Conservation (phyloP, 345 rosid genomes). For the Hibiscus syriacus region DNA sequence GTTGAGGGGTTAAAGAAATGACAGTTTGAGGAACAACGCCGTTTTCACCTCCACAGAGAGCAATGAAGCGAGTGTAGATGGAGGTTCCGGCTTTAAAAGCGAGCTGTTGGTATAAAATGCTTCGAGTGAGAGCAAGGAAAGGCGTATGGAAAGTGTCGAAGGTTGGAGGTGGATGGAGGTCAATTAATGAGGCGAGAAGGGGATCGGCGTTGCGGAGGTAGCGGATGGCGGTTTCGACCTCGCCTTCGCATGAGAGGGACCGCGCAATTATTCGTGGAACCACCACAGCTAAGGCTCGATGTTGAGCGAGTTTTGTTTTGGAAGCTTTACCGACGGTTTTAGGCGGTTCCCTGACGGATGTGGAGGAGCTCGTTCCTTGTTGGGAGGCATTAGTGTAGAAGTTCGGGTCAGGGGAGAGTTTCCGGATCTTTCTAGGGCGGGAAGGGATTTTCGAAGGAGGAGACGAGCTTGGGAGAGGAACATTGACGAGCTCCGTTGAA, state of each 20-base stretch:
- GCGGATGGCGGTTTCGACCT: conserved; percentile 65
- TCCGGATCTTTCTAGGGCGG: conserved; percentile 84
- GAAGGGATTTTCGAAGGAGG: conserved; percentile 83
- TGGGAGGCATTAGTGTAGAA: conserved; percentile 19
- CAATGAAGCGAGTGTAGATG: conserved; percentile 78
- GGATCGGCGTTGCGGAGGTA: conserved; percentile 81
- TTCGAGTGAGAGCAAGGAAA: conserved; percentile 75
- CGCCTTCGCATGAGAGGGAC: conserved; percentile 79
- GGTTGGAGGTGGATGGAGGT: conserved; percentile 57
- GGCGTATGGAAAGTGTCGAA: conserved; percentile 80
- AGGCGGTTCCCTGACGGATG: conserved; percentile 20
- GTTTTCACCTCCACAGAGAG: conserved; percentile 72
- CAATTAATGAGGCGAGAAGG: conserved; percentile 53
- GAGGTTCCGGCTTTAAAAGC: conserved; percentile 86
- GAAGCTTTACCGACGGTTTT: conserved; percentile 19
- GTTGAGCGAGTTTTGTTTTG: conserved; percentile 22
- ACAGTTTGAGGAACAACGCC: conserved; percentile 72
- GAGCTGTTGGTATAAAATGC: conserved; percentile 87
- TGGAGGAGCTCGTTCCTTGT: conserved; percentile 13
- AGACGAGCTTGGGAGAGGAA: conserved; percentile 23
- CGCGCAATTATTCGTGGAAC: conserved; percentile 47
- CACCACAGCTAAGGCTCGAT: conserved; percentile 30
- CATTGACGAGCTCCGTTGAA: conserved; percentile 28
- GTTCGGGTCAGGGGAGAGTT: conserved; percentile 49
- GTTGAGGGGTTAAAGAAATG: conserved; percentile 54